A percentile compares a stretch with the other conserved stretches of the same genome.
Evolutionary conservation across 495 filamentous ascomycete genomes (phyloP).

Genomic region (Neurospora cerealis): DNA sequence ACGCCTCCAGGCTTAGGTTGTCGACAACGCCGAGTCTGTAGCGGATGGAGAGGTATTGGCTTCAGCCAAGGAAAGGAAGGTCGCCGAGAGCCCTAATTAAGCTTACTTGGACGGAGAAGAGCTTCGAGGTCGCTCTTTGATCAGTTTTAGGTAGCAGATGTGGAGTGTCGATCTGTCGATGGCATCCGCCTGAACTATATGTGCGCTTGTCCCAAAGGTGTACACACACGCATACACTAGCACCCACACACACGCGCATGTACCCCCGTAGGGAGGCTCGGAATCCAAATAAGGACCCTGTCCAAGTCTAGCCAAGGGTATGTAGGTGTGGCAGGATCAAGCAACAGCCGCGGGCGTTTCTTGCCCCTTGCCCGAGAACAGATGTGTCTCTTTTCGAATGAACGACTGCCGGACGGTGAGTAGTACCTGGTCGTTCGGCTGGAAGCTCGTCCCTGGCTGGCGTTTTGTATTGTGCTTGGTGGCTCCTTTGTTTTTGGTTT

Average conservation of each 20-base stretch:
- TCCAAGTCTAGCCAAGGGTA: not conserved
- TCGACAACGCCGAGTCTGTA: not conserved
- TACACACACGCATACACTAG: not conserved
- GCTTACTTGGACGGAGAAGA: not conserved
- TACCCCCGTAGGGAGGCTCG: not conserved
- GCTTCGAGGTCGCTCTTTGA: not conserved
- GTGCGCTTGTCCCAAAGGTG: slow-evolving; percentile 2
- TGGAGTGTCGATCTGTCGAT: slow-evolving; percentile 19
- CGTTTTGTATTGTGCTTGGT: slow-evolving; percentile 8
- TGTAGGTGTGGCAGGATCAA: not conserved
- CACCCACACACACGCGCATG: not conserved
- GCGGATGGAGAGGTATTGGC: not conserved
- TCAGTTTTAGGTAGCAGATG: slow-evolving; percentile 4
- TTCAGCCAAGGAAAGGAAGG: not conserved
- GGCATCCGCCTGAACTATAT: slow-evolving; percentile 8
- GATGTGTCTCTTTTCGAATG: not conserved
- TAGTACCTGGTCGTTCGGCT: not conserved
- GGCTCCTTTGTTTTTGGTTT: slow-evolving; percentile 12
- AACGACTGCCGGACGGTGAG: not conserved
- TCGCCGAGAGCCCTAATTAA: not conserved
- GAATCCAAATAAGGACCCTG: not conserved
- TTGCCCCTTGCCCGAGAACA: not conserved
- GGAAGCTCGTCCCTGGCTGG: slow-evolving; percentile 5
- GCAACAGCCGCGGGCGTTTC: not conserved
- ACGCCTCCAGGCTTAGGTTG: not conserved